Base-by-base conservation (phyloP, 257 asterid genomes). In the Linderniella brevidens region DNA sequence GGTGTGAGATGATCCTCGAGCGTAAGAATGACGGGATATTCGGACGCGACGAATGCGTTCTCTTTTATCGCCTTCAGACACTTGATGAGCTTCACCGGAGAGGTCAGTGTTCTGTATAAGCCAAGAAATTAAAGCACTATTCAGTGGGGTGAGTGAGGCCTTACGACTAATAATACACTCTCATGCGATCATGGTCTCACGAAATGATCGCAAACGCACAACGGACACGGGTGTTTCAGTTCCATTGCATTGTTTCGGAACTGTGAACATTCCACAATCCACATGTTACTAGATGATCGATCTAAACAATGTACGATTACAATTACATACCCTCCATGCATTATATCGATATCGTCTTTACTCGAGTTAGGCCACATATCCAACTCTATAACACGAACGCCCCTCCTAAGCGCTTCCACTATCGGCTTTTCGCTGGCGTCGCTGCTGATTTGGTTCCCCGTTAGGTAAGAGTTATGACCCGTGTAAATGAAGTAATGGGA, bases 301-400 rank as follows among this genome's bases (percentile, higher is more conserved):
- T 6, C 32, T 3, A 3, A 25, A 25, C 32, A 25, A 25, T 25
- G n/a, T 76, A 49, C 55, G 52, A 4, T 17, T 11, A 16, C 18
- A 5, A 3, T 6, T 5, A 18, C 19, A 43, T 13, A n/a, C 14
- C 9, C 14, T 13, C 17, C 90, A 54, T 78, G 90, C 39, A 78
- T 70, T 68, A 78, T 84, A 39, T 75, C 12, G 45, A 78, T 66
- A 48, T 67, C 51, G 36, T 75, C 70, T 13, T 68, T 68, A 0
- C 66, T 57, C 45, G 78, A 61, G 68, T 76, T 73, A 10, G 88
- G 83, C 90, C 90, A 78, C 59, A 78, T 66, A 68, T 78, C 90
- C 61, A 78, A 66, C 45, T 78, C 90, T 52, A 78, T 69, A 41
- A 72, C 80, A 46, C 80, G 58, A 37, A 78, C 90, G 45, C 90